A percentile compares a stretch with the other conserved stretches of the same genome.
These are phyloP conservation scores for Rubroboletus pulcherrimus DNA, from an alignment of 768 basidiomycete genomes.

Conservation along the genomic window DNA sequence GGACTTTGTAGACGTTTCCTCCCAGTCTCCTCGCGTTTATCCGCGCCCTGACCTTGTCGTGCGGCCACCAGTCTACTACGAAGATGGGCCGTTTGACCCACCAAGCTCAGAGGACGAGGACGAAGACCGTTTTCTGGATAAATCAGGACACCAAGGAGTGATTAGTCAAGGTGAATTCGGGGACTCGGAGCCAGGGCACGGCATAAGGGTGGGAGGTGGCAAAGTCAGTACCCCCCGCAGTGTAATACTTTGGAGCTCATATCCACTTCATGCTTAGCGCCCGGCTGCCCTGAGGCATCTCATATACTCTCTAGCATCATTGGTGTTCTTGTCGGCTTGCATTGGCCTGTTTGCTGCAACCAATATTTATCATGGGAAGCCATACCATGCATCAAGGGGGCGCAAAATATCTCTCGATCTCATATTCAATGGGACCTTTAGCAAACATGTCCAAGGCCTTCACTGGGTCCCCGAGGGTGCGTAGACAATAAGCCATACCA, in stretches of 20 bases:
- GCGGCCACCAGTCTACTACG: constrained; percentile 54
- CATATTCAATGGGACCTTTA: constrained; percentile 90
- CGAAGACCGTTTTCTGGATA: constrained; percentile 45
- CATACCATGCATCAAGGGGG: constrained; percentile 50
- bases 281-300: constrained; percentile 57
- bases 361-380: constrained; percentile 55
- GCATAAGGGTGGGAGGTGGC: constrained; percentile 34
- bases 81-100: constrained; percentile 71
- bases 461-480: constrained; percentile 92
- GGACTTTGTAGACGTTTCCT: constrained; percentile 7
- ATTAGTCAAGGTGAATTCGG: constrained; percentile 5
- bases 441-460: constrained; percentile 41
- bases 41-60: constrained; percentile 11
- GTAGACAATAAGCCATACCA: constrained; percentile 10
- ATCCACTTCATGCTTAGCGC: constrained; percentile 32
- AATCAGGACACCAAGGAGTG: constrained; percentile 27
- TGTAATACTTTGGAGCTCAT: constrained; percentile 1
- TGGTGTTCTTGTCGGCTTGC: constrained; percentile 58
- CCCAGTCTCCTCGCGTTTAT: constrained; percentile 2
- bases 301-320: constrained; percentile 52
- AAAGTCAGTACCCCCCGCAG: constrained; percentile 31
- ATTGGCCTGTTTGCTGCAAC: constrained; percentile 79
- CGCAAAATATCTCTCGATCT: constrained; percentile 83
- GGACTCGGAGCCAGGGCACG: constrained; percentile 28
- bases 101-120: constrained; percentile 79